Percentiles rank a stretch among this genome's conserved stretches.
Conservation (phyloP, 140 eudicot genomes). For the Oenanthe javanica region DNA sequence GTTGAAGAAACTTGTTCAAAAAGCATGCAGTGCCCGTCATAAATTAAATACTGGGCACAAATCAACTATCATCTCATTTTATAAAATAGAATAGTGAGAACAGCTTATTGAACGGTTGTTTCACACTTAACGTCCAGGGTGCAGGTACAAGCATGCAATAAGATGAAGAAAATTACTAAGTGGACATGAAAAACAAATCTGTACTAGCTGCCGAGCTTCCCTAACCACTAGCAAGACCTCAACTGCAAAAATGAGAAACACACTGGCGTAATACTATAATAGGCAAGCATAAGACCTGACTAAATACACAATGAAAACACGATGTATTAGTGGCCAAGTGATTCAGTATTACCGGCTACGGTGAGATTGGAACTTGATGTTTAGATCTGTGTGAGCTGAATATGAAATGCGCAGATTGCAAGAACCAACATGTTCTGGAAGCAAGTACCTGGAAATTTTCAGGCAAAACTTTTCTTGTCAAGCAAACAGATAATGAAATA, state of each 20-base stretch:
- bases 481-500: background rate
- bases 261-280: constrained; percentile 5
- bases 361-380: constrained; percentile 65
- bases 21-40: background rate
- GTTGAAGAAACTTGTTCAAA: background rate
- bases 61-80: background rate
- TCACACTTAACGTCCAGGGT: background rate
- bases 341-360: constrained; percentile 53
- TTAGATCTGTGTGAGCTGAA: constrained; percentile 68
- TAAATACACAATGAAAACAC: constrained; percentile 10
- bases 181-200: constrained; percentile 40
- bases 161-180: constrained; percentile 49
- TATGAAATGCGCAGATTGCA: constrained; percentile 58
- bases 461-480: background rate
- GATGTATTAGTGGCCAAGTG: background rate
- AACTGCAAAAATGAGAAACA: constrained; percentile 12
- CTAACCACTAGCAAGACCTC: constrained; percentile 45
- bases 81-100: background rate
- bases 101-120: background rate
- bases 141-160: constrained; percentile 16
- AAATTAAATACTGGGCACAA: background rate
- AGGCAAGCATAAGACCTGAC: constrained; percentile 1
- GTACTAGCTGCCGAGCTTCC: constrained; percentile 55
- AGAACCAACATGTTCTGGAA: constrained; percentile 59
- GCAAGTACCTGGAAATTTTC: constrained; percentile 47